These are phyloP conservation scores for Colletotrichum lupini DNA, from an alignment of 2,329 filamentous ascomycete species.

Conservation along the genomic window DNA sequence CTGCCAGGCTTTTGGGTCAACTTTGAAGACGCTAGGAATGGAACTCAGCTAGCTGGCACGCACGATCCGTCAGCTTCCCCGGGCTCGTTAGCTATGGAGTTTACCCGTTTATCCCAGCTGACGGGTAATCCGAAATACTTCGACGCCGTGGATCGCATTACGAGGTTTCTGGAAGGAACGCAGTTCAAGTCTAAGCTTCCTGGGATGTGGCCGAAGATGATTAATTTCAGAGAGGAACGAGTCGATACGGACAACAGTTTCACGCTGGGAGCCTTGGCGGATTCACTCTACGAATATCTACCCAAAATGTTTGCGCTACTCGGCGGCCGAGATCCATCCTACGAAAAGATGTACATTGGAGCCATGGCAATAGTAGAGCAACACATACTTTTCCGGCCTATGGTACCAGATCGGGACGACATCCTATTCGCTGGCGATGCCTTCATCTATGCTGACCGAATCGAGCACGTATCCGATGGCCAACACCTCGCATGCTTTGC, in stretches of 20 bases:
- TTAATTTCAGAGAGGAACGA: conserved; percentile 67
- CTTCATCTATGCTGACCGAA: conserved; percentile 35
- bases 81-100: conserved; percentile 77
- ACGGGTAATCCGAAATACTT: conserved; percentile 80
- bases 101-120: conserved; percentile 78
- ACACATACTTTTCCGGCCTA: conserved; percentile 71
- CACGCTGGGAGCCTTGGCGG: conserved; percentile 51
- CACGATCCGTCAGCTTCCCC: conserved; percentile 56
- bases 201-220: conserved; percentile 76
- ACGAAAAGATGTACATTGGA: conserved; percentile 65
- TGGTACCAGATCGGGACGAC: conserved; percentile 70
- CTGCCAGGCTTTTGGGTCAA: conserved; percentile 59
- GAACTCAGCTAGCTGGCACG: conserved; percentile 11
- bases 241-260: conserved; percentile 44
- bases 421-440: conserved; percentile 65
- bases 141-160: conserved; percentile 76
- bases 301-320: conserved; percentile 66
- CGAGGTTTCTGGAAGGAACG: conserved; percentile 70
- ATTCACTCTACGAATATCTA: conserved; percentile 55
- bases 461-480: conserved; percentile 43
- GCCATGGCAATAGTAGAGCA: conserved; percentile 66
- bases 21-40: conserved; percentile 26
- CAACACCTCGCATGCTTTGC: conserved; percentile 63
- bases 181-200: conserved; percentile 76
- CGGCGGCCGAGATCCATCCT: conserved; percentile 64